phyloP scores from a whole-genome alignment of 2,329 filamentous ascomycete genomes.

The Cytospora schulzeri region DNA sequence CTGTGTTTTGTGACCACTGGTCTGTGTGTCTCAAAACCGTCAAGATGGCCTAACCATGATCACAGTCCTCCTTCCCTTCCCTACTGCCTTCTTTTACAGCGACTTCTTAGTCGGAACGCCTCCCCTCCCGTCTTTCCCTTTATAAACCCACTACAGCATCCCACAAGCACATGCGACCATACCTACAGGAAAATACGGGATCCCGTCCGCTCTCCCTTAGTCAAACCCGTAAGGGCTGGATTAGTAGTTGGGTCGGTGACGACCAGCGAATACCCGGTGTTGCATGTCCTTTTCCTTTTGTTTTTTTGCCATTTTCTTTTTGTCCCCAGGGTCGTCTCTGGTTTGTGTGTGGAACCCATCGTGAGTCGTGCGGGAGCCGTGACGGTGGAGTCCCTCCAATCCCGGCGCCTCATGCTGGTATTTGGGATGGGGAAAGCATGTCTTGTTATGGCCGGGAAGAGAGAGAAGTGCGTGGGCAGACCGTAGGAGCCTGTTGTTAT shows the following conservation, averaged over 20 bases:
- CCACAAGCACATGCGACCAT: constrained; percentile 4
- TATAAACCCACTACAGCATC: background rate
- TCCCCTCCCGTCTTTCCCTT: background rate
- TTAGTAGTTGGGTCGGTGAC: background rate
- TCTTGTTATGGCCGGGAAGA: background rate
- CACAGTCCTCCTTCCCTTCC: no score
- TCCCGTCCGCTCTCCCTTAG: constrained; percentile 20
- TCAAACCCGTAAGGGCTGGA: constrained; percentile 12
- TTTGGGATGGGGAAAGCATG: background rate
- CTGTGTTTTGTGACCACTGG: background rate
- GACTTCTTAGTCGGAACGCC: background rate
- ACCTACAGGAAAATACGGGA: constrained; percentile 21
- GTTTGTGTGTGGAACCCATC: background rate
- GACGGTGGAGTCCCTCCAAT: background rate
- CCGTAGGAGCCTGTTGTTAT: no score
- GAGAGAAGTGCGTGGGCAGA: no score
- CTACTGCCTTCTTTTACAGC: background rate
- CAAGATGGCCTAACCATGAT: no score
- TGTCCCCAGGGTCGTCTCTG: background rate
- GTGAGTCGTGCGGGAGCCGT: background rate
- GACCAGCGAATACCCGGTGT: background rate
- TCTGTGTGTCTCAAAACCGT: background rate
- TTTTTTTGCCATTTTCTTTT: background rate
- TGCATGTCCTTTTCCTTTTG: background rate
- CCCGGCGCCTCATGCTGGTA: background rate